Evolutionary conservation across 2,329 filamentous ascomycete genomes (phyloP).

Genomic region (Epichloe baconii): DNA sequence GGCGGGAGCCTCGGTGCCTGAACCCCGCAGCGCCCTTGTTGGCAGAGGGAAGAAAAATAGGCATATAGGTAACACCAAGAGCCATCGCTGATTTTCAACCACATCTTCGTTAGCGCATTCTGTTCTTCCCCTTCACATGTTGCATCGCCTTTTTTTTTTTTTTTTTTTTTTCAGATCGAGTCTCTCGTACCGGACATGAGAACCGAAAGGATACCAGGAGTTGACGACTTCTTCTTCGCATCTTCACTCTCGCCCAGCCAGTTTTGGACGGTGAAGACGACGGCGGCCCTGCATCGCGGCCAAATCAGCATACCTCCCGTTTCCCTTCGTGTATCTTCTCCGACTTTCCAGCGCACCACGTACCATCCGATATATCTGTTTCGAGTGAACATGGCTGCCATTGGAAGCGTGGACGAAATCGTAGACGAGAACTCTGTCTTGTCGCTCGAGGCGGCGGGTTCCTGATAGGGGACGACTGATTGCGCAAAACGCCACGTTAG

Average conservation of each 20-base stretch:
- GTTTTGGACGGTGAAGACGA: slow-evolving; percentile 61
- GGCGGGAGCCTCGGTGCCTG: slow-evolving; percentile 21
- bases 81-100: slow-evolving; percentile 39
- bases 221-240: slow-evolving; percentile 47
- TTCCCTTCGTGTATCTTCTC: no score
- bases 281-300: slow-evolving; percentile 44
- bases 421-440: slow-evolving; percentile 59
- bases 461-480: slow-evolving; percentile 74
- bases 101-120: neutral
- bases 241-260: slow-evolving; percentile 68
- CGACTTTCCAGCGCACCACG: slow-evolving; percentile 10
- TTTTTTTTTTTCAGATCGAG: no score
- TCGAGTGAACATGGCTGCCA: slow-evolving; percentile 89
- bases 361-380: slow-evolving; percentile 68
- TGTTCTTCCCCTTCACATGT: neutral
- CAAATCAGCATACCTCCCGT: neutral
- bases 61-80: slow-evolving; percentile 38
- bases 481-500: neutral
- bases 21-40: slow-evolving; percentile 13
- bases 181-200: slow-evolving; percentile 57
- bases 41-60: slow-evolving; percentile 33
- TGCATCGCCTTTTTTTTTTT: no score
- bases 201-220: slow-evolving; percentile 59
- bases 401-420: slow-evolving; percentile 67
- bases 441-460: slow-evolving; percentile 52